A percentile compares a stretch with the other conserved stretches of the same genome.
phyloP scores from a whole-genome alignment of 441 rosid genomes.

The Manihot esculenta region DNA sequence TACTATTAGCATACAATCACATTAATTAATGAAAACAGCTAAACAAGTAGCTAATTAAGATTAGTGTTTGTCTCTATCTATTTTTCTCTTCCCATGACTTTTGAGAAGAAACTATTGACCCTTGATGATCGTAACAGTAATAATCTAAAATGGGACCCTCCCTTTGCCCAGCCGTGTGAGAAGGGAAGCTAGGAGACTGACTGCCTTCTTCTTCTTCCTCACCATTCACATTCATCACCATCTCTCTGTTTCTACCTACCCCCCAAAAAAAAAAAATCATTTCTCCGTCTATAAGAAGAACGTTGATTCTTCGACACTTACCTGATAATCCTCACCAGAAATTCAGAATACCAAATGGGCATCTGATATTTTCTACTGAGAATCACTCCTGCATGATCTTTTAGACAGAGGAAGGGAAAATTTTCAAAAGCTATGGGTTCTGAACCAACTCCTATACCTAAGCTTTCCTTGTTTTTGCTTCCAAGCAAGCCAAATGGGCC shows the following conservation, averaged over 20 bases:
- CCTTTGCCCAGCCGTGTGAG: background rate
- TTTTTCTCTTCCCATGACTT: too few relatives aligned
- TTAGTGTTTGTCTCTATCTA: too few relatives aligned
- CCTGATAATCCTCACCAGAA: background rate
- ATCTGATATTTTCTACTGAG: background rate
- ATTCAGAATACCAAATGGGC: slow-evolving; percentile 11
- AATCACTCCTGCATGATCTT: too few relatives aligned
- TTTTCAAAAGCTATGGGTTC: slow-evolving; percentile 23
- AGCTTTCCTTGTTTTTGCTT: slow-evolving; percentile 50
- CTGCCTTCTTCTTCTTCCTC: slow-evolving; percentile 21
- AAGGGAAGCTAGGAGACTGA: slow-evolving; percentile 25
- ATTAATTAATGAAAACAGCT: too few relatives aligned
- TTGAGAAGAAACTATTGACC: too few relatives aligned
- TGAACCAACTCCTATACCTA: slow-evolving; percentile 39
- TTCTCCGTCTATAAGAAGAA: slow-evolving; percentile 7
- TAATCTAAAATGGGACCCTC: background rate
- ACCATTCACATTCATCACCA: slow-evolving; percentile 15
- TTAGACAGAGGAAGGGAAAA: background rate
- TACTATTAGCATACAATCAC: too few relatives aligned
- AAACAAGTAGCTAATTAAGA: too few relatives aligned
- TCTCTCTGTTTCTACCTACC: background rate
- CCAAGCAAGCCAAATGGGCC: slow-evolving; percentile 39
- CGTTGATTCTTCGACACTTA: too few relatives aligned
- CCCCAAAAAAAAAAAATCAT: background rate
- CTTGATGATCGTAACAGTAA: too few relatives aligned